Evolutionary conservation across 1,139 yeast genomes (phyloP), one percentile per base, ranked within the genome.

Genomic region (Chernovozyma aurita): DNA sequence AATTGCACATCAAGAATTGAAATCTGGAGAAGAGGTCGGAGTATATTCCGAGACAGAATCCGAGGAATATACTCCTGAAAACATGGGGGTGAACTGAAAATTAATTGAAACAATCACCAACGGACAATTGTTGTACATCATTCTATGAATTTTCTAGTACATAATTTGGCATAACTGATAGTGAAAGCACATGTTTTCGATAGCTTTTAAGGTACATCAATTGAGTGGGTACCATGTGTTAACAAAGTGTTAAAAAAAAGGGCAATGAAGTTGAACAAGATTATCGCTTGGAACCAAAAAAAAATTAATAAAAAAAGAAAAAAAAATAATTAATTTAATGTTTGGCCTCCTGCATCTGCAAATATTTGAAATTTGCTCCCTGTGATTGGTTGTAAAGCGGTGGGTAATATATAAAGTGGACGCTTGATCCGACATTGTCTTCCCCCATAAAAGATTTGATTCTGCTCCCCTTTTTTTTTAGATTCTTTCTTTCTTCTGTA

Each of bases 11-110:
- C 24, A 16, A 28, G 22, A 32, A 13, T 12, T 29, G 31, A 33
- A 33, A 33, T 27, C 35, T 33, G 35, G 35, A 33, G 35, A 28
- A 33, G 9, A 6, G n/a, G 20, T 29, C 35, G 35, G 35, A 33
- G 35, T 33, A 29, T 13, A 16, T 14, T 18, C 18, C 30, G 24
- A 25, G 22, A 20, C 32, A 18, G 27, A 24, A 20, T 15, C 32
- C 24, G 24, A 22, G 32, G 30, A 14, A 14, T 15, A 28, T 9
- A 17, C 9, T 20, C 13, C 3, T 9, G 26, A 22, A 31, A 31
- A 31, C 14, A 31, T 31, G 29, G 32, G 32, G 22, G n/a, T n/a
- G n/a, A n/a, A n/a, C n/a, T n/a, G n/a, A n/a, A n/a, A n/a, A n/a
- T n/a, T n/a, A n/a, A n/a, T n/a, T n/a, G n/a, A n/a, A n/a, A n/a